These are phyloP conservation scores for Nissolia schottii DNA, from an alignment of 306 rosid species.

Conservation along the genomic window DNA sequence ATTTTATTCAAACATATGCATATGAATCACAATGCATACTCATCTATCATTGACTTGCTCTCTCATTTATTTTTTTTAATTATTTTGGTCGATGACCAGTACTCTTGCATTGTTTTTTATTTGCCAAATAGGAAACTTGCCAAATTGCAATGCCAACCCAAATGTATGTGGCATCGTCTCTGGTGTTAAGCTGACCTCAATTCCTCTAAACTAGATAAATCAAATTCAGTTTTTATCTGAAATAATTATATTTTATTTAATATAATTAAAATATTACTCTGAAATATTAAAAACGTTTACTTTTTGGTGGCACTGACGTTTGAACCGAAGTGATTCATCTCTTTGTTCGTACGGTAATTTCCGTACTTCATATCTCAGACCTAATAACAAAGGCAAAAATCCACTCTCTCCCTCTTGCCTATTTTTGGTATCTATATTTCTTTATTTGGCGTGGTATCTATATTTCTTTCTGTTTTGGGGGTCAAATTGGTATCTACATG, in stretches of 20 bases:
- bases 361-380: neutral
- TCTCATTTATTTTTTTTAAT: too few species aligned
- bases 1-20: neutral
- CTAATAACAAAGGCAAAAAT: neutral
- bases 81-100: neutral
- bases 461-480: too few species aligned
- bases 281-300: neutral
- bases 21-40: neutral
- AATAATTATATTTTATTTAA: neutral
- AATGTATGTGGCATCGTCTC: neutral
- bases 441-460: too few species aligned
- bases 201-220: neutral
- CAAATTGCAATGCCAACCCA: neutral
- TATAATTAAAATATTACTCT: neutral
- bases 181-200: neutral
- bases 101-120: too few species aligned
- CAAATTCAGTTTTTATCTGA: neutral
- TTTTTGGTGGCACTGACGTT: neutral
- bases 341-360: neutral
- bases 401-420: neutral
- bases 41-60: neutral
- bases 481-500: too few species aligned
- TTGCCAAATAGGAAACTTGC: neutral
- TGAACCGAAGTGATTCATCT: neutral
- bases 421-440: too few species aligned